Evolutionary conservation across 2,329 filamentous ascomycete genomes (phyloP).

Genomic region (Aspergillus sp.): DNA sequence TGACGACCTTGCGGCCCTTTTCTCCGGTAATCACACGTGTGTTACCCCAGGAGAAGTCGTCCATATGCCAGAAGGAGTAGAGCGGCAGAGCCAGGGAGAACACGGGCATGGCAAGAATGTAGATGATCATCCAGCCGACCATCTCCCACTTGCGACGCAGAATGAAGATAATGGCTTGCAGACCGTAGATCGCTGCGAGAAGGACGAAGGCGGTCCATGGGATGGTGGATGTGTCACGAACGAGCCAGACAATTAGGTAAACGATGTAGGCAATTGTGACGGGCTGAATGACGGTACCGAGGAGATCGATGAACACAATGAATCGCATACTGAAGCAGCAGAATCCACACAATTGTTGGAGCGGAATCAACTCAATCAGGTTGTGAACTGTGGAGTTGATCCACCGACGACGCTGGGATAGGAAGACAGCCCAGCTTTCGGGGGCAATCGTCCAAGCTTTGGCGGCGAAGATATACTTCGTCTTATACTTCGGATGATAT

Average conservation of each 20-base stretch:
- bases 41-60: conserved; percentile 99
- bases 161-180: conserved; percentile 97
- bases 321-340: conserved; percentile 99
- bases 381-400: conserved; percentile 99
- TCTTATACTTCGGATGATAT: conserved; percentile 91
- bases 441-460: conserved; percentile 97
- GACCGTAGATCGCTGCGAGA: conserved; percentile 91
- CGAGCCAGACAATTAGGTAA: conserved; percentile 79
- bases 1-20: conserved; percentile 84
- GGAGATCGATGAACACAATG: conserved; percentile 88
- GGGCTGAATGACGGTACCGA: conserved; percentile 89
- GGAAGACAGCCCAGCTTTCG: conserved; percentile 89
- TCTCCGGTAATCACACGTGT: conserved; percentile 96
- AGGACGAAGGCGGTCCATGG: conserved; percentile 87
- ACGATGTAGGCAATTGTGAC: conserved; percentile 86
- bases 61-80: conserved; percentile 99
- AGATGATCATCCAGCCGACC: conserved; percentile 99
- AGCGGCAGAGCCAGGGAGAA: conserved; percentile 88
- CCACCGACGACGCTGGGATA: conserved; percentile 98
- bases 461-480: conserved; percentile 89
- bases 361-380: conserved; percentile 87
- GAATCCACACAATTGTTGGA: conserved; percentile 95
- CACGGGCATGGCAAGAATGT: conserved; percentile 84
- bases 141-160: conserved; percentile 97
- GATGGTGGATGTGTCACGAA: conserved; percentile 61